Conservation (phyloP, 1,139 yeast genomes). For the Waltiozyma sp. region DNA sequence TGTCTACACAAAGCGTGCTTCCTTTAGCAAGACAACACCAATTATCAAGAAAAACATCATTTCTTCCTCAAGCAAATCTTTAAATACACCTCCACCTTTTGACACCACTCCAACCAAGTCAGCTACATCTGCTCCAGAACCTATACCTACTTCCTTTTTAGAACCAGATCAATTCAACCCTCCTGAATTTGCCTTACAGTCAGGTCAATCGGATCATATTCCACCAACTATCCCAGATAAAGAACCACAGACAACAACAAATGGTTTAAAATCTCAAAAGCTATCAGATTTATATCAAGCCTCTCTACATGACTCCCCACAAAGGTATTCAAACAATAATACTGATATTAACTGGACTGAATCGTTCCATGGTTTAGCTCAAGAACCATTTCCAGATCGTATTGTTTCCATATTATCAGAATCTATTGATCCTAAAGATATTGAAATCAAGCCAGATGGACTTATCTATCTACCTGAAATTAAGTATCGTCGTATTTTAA, state of each 20-base stretch:
- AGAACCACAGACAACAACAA: background rate
- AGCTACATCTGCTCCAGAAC: background rate
- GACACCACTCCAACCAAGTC: background rate
- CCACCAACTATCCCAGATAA: background rate
- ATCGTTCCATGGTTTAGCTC: slow-evolving; percentile 76
- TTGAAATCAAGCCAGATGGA: slow-evolving; percentile 95
- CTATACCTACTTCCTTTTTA: background rate
- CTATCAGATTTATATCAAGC: slow-evolving; percentile 3
- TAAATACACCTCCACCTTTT: background rate
- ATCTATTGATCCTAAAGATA: slow-evolving; percentile 53
- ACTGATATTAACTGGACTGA: slow-evolving; percentile 49
- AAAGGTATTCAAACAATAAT: slow-evolving; percentile 4
- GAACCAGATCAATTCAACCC: slow-evolving; percentile 9
- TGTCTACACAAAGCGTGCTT: background rate
- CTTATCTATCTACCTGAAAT: slow-evolving; percentile 85
- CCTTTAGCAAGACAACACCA: background rate
- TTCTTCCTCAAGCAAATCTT: background rate
- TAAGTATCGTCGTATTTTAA: slow-evolving; percentile 80
- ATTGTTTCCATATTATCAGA: slow-evolving; percentile 49
- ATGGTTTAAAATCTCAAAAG: slow-evolving; percentile 4
- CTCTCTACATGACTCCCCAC: slow-evolving; percentile 14
- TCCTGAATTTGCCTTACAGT: slow-evolving; percentile 14
- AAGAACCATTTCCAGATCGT: slow-evolving; percentile 55
- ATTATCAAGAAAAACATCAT: background rate
- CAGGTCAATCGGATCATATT: slow-evolving; percentile 10